These are phyloP conservation scores for Psilocybe cubensis DNA, from an alignment of 768 basidiomycete species.

Conservation along the genomic window DNA sequence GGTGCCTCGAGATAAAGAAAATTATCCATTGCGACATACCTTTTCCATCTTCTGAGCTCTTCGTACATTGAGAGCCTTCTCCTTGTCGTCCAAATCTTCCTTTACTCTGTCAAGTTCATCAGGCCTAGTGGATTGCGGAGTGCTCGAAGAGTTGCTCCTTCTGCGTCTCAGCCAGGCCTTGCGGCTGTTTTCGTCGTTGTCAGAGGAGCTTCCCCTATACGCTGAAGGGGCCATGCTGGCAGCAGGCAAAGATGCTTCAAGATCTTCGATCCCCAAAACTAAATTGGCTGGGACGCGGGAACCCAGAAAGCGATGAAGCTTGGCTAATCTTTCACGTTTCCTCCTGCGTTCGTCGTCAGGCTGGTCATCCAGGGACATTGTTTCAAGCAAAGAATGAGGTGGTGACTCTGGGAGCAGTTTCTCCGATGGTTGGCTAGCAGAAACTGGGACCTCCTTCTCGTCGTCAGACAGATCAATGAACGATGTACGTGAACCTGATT, in stretches of 20 bases:
- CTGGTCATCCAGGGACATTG: slow-evolving; percentile 52
- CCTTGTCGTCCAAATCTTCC: slow-evolving; percentile 70
- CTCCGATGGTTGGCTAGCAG: neutral
- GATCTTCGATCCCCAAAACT: slow-evolving; percentile 53
- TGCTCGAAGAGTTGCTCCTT: slow-evolving; percentile 57
- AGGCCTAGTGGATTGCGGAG: slow-evolving; percentile 50
- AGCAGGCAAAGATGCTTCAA: slow-evolving; percentile 29
- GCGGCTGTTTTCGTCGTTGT: slow-evolving; percentile 32
- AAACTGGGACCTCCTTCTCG: slow-evolving; percentile 27
- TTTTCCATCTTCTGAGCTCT: slow-evolving; percentile 89
- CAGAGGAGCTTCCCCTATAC: slow-evolving; percentile 11
- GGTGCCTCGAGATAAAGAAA: slow-evolving; percentile 1
- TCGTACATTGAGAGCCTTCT: slow-evolving; percentile 80
- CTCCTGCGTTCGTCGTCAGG: slow-evolving; percentile 66
- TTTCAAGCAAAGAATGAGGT: slow-evolving; percentile 52
- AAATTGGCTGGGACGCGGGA: slow-evolving; percentile 75
- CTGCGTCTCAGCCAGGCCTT: slow-evolving; percentile 52
- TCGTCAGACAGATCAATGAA: slow-evolving; percentile 78
- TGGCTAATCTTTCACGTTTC: slow-evolving; percentile 78
- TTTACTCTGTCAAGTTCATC: slow-evolving; percentile 65
- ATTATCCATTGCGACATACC: slow-evolving; percentile 42
- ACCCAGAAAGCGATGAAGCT: slow-evolving; percentile 85
- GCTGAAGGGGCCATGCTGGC: slow-evolving; percentile 5
- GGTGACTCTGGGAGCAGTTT: slow-evolving; percentile 28
- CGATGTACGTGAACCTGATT: slow-evolving; percentile 43